Evolutionary conservation across 129 eudicot genomes (phyloP), one percentile per base, ranked within the genome.

Genomic region (Saposhnikovia divaricata): DNA sequence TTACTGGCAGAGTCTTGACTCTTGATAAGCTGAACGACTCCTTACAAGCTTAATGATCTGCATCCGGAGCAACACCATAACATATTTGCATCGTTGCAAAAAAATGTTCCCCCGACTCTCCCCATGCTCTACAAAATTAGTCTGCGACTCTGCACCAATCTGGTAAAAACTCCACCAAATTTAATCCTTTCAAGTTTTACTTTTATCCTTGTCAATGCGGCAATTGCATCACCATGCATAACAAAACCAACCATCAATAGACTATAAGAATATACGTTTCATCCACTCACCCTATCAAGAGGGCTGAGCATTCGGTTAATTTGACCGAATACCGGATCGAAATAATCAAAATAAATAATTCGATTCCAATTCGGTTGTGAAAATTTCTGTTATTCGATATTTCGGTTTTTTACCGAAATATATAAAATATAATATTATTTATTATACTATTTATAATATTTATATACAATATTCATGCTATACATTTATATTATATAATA

Each of bases 71-170:
- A 42, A 89, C 85, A 57, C 89, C 88, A 61, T 89, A 87, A 6
- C 10, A 42, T 50, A 81, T 77, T 37, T 91, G 89, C 93, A 91
- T 91, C 34, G 18, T 69, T 18, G 73, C 81, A 70, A 91, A 89
- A 3, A 84, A 42, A 11, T 31, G 80, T 3, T 72, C 5, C 5
- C 6, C 43, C 43, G 1, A 4, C 34, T 31, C 34, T 31, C 80
- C 12, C 96, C 93, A 80, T 89, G 86, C 39, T 89, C 85, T 44
- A 85, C 89, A 75, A 87, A 81, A 31, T 91, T 91, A 2, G 85
- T 86, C 81, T 91, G 91, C 48, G 77, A 91, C 86, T 86, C 81
- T 91, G 91, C 48, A 79, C 93, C 86, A 77, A 91, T 13, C 91
- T 91, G 8, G 88, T 85, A 42, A 91, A 89, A 81, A 91, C 87